Conservation (phyloP, 225 moss, liverwort and hornwort species). For the Thuidium tamariscinum region DNA sequence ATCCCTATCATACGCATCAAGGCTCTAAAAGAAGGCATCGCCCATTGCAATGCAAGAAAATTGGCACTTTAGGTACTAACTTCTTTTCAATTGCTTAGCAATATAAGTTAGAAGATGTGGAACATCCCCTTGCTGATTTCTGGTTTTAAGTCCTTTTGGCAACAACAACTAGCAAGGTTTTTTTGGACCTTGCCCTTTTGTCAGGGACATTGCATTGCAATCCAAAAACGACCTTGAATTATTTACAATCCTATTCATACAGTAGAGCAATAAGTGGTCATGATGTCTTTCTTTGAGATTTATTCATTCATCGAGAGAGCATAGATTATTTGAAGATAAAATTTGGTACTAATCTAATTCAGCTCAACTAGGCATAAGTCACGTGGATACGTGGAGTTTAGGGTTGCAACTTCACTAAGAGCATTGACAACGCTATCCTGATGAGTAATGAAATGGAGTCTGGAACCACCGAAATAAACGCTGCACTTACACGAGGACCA, state of each 20-base stretch:
- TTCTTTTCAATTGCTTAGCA: neutral
- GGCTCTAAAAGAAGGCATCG: conserved; percentile 17
- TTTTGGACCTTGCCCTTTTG: neutral
- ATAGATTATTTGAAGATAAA: neutral
- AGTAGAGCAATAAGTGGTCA: neutral
- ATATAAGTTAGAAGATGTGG: neutral
- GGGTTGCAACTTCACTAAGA: conserved; percentile 27
- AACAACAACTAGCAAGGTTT: neutral
- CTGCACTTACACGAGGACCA: conserved; percentile 22
- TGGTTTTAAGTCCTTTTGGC: neutral
- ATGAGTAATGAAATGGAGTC: conserved; percentile 26
- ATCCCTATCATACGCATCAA: conserved; percentile 26
- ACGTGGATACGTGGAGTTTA: neutral
- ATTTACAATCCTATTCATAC: neutral
- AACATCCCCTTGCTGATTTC: neutral
- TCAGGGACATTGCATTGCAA: neutral
- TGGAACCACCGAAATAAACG: conserved; percentile 28
- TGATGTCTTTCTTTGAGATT: neutral
- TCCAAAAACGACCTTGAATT: neutral
- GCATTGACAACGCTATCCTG: conserved; percentile 27
- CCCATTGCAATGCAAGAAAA: conserved; percentile 24
- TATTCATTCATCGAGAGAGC: neutral
- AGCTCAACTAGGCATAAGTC: neutral
- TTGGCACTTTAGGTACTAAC: conserved; percentile 15
- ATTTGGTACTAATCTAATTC: neutral